Evolutionary conservation across 2,329 filamentous ascomycete species (phyloP).

Genomic region (Rosellinia necatrix): DNA sequence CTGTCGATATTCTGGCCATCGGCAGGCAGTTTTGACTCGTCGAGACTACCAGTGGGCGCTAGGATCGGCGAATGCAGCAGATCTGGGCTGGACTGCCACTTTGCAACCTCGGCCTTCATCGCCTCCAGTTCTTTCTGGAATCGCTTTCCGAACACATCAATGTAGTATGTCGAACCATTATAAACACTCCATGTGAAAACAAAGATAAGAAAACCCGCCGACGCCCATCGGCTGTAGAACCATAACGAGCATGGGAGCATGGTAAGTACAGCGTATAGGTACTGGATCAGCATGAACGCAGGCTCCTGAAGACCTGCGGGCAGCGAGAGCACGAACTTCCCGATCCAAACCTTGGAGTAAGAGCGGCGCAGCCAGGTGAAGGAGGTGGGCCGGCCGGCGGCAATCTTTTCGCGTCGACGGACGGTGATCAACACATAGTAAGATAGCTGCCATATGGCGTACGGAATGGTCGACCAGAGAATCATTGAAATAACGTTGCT

Average conservation of each 20-base stretch:
- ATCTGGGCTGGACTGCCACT: constrained; percentile 74
- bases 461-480: constrained; percentile 90
- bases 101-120: constrained; percentile 84
- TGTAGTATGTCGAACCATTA: constrained; percentile 97
- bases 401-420: constrained; percentile 92
- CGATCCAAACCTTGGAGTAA: constrained; percentile 88
- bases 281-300: constrained; percentile 96
- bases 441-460: constrained; percentile 86
- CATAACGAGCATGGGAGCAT: constrained; percentile 95
- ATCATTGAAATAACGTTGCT: constrained; percentile 81
- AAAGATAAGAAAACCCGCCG: constrained; percentile 72
- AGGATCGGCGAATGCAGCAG: constrained; percentile 45
- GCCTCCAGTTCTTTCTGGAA: constrained; percentile 96
- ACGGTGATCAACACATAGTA: constrained; percentile 98
- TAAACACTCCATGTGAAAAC: constrained; percentile 97
- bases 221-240: constrained; percentile 88
- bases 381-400: constrained; percentile 90
- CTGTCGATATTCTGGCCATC: constrained; percentile 30
- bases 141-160: constrained; percentile 94
- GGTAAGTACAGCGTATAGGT: constrained; percentile 84
- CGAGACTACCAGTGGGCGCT: constrained; percentile 41
- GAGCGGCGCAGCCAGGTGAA: constrained; percentile 96
- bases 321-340: constrained; percentile 79
- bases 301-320: constrained; percentile 79
- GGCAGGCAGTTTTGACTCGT: constrained; percentile 26